Conservation (phyloP, 2,329 filamentous ascomycete genomes). For the Scleromitrula shiraiana region DNA sequence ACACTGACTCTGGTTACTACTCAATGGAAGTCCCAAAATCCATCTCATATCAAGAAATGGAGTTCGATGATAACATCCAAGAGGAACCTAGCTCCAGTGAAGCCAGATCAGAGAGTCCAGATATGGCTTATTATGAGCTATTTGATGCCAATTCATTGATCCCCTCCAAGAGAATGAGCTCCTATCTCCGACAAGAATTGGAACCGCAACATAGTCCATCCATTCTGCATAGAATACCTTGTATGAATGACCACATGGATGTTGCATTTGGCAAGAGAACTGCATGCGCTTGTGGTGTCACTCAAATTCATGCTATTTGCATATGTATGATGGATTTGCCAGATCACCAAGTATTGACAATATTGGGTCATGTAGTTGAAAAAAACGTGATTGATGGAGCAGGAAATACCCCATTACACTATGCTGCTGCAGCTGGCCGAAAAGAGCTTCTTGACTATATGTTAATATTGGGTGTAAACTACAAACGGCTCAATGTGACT, state of each 20-base stretch:
- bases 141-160: slow-evolving; percentile 7
- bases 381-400: slow-evolving; percentile 2
- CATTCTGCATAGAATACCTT: slow-evolving; percentile 2
- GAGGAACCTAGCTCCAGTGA: background rate
- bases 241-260: slow-evolving; percentile 4
- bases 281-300: slow-evolving; percentile 4
- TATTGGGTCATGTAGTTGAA: background rate
- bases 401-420: slow-evolving; percentile 8
- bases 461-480: background rate
- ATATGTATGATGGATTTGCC: slow-evolving; percentile 3
- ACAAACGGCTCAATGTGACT: background rate
- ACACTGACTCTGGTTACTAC: slow-evolving; percentile 3
- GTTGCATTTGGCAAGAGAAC: background rate
- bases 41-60: background rate
- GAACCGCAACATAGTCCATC: background rate
- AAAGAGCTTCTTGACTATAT: slow-evolving; percentile 3
- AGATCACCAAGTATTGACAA: slow-evolving; percentile 1
- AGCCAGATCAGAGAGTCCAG: background rate
- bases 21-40: slow-evolving; percentile 1
- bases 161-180: background rate
- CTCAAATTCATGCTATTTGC: slow-evolving; percentile 6
- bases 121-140: slow-evolving; percentile 5
- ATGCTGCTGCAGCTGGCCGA: slow-evolving; percentile 6
- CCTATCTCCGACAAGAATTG: background rate
- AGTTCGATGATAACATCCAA: background rate